Evolutionary conservation across 176 grass and related monocot genomes (phyloP), one percentile per base, ranked within the genome.

Genomic region (Cymbopogon citratus): DNA sequence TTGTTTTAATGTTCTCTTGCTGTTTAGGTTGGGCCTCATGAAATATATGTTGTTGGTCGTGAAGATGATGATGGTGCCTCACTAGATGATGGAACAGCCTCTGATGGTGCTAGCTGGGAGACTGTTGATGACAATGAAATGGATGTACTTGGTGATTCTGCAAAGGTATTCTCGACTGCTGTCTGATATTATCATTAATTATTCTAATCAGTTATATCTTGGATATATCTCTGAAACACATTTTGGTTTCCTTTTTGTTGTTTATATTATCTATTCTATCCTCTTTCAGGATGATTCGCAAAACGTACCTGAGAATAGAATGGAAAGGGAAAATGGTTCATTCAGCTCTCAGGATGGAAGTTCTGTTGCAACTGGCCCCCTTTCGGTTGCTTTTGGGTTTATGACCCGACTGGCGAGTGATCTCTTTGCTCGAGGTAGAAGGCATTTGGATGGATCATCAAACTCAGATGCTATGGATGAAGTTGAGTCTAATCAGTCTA

Each of bases 1-100:
- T 34, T 80, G 62, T 74, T 80, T 9, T 33, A 44, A 69, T 59
- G 38, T 46, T 73, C 63, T 81, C 19, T 18, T 82, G 16, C 43
- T 89, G 31, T 88, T 93, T 87, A 99, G 96, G 92, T 99, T 83
- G 89, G 89, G 38, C 96, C 92, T 69, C 92, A 93, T 76, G 92
- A 91, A 80, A 80, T 99, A 75, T 95, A 91, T 90, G 91, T 95
- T 81, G 91, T 99, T 86, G 87, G 89, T 51, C 84, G 89, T 79
- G 96, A 99, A 76, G 96, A 95, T 39, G 96, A 95, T 38, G 96
- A 97, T 41, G 93, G 83, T 67, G 85, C 66, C 80, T 89, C 84
- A 40, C 75, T 94, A 79, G 91, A 97, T 35, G 91, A 92, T 88
- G 91, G 81, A 69, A 85, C 82, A 61, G 85, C 73, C 3, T 83